Evolutionary conservation across 2,329 filamentous ascomycete species (phyloP), one percentile per base, ranked within the genome.

Genomic region (Nothomitra cinnamomea): DNA sequence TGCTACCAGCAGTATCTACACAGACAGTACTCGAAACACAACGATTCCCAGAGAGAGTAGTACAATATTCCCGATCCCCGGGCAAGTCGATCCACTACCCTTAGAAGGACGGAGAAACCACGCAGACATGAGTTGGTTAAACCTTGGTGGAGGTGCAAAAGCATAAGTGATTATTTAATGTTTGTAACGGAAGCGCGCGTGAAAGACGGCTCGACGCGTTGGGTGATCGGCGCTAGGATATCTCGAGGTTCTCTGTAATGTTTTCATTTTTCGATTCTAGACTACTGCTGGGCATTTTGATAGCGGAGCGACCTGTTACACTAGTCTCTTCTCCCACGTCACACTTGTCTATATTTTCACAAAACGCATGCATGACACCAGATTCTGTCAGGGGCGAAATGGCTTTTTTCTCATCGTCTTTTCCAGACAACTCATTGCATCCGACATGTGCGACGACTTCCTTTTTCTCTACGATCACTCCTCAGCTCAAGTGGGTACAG

Each of bases 71-170:
- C 52, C 47, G 24, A 32, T 21, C 22, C 41, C 38, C 6, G 41
- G 41, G 8, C 42, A 28, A 13, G 35, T 10, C 25, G 47, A 24
- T 43, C 53, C 49, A 5, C 25, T 51, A 15, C 53, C 48, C 17
- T 24, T 19, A 15, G 45, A 47, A 22, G 52, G 38, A 42, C 6
- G 13, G 15, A 32, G 13, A 24, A 25, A 32, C n/a, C 17, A 55
- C 12, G 75, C 74, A 51, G 85, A 88, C 64, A 85, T 88, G 82
- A 86, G 82, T 67, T 89, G 85, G 85, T 68, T 89, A 58, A 87
- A 88, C 62, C 72, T 88, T 17, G 80, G 79, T 48, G 75, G 45
- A 28, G 17, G 12, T 19, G 8, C 45, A n/a, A 35, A 28, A 35
- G 6, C 24, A 32, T 49, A 28, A 49, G 12, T 24, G 22, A 47